Base-by-base conservation (phyloP, 2,329 filamentous ascomycete genomes). In the Fusarium torreyae region DNA sequence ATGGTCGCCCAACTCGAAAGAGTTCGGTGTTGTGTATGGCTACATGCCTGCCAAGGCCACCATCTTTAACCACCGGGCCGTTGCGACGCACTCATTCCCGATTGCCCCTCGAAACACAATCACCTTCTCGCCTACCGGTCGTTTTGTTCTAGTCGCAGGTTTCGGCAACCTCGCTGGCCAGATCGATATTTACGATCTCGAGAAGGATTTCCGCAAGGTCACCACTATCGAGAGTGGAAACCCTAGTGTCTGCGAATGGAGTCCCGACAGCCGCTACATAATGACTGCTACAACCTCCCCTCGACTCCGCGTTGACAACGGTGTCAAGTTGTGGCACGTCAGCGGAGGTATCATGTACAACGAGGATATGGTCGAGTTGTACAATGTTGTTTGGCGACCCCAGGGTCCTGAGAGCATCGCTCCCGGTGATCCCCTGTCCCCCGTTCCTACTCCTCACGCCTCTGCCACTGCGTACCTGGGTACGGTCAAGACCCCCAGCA, bases 31-130 rank as follows among this genome's bases (percentile, higher is more conserved):
- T 33, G 91, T 98, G 17, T 99, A 99, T 78, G 96, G 96, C 66
- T 98, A 93, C 81, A 98, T 98, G 94, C 96, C 96, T n/a, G 93
- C 96, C 57, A 98, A 98, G 87, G 96, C 95, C 5, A 98, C 95
- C 72, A 96, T 99, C 73, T 99, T 98, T 88, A 98, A 98, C 80
- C 89, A 92, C 75, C 91, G 93, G 68, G 96, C 93, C 67, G 88
- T 94, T 62, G 86, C 92, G 20, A 92, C 91, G 60, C 93, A 98
- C 81, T 93, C 87, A 63, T 98, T 99, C 82, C 89, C 94, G 52
- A 87, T 98, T 54, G 91, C 86, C 5, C 96, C 96, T 14, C 91
- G 96, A 76, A 99, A 99, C 83, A 98, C 95, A 52, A 96, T 98
- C 77, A 86, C 91, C 52, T 99, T 98, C 83, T 98, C 95, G 14